phyloP scores from a whole-genome alignment of 805 yeast genomes.

The Metschnikowia drakensbergensis region DNA sequence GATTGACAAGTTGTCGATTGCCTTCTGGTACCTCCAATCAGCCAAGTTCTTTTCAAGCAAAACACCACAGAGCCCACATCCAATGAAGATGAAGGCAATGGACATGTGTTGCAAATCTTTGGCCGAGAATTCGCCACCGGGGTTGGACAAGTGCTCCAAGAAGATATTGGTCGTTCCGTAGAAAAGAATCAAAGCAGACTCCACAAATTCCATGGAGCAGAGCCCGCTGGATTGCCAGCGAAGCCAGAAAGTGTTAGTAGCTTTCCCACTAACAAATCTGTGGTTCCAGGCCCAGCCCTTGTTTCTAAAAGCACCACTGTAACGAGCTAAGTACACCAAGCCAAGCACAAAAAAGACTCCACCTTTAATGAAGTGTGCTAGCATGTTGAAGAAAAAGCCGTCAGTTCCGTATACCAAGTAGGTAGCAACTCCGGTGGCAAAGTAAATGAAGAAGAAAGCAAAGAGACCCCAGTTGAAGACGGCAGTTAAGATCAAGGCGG shows the following conservation, averaged over 20 bases:
- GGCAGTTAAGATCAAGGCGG: conserved; percentile 12
- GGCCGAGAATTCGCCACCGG: conserved; percentile 83
- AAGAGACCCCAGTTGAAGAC: conserved; percentile 61
- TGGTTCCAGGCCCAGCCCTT: conserved; percentile 92
- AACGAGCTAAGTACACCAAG: conserved; percentile 74
- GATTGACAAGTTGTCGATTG: conserved; percentile 19
- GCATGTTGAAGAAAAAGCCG: conserved; percentile 63
- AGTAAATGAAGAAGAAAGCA: conserved; percentile 52
- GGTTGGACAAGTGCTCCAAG: conserved; percentile 68
- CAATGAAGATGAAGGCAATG: conserved; percentile 87
- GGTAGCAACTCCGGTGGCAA: conserved; percentile 61
- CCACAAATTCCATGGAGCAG: conserved; percentile 82
- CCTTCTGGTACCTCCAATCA: conserved; percentile 53
- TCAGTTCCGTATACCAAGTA: conserved; percentile 70
- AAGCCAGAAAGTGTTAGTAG: conserved; percentile 33
- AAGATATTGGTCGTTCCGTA: conserved; percentile 90
- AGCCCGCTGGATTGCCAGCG: conserved; percentile 42
- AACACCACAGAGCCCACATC: conserved; percentile 89
- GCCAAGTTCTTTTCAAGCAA: conserved; percentile 66
- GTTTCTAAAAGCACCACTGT: conserved; percentile 72
- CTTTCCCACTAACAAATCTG: conserved; percentile 16
- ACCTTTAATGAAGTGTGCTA: conserved; percentile 96
- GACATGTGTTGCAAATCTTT: conserved; percentile 88
- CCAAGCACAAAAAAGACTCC: conserved; percentile 82
- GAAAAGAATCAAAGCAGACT: conserved; percentile 72